These are phyloP conservation scores for Wallacemonas sp. DNA, from an alignment of 208 protist species.

Conservation along the genomic window DNA sequence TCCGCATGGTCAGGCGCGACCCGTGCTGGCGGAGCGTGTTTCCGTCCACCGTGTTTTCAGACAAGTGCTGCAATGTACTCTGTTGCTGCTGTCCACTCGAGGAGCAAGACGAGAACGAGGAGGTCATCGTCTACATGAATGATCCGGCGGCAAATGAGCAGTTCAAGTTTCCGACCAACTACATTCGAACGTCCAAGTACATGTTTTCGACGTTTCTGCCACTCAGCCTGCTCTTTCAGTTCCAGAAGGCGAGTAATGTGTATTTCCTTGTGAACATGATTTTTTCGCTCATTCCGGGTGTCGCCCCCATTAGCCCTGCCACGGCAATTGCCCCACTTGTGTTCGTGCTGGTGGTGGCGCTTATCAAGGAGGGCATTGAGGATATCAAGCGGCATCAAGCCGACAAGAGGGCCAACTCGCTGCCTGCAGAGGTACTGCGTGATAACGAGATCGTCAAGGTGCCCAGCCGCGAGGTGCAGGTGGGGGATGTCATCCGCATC, in stretches of 20 bases:
- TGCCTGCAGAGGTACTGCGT: constrained; percentile 51
- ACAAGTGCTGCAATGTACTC: constrained; percentile 39
- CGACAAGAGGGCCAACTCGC: constrained; percentile 79
- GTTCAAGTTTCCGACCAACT: constrained; percentile 85
- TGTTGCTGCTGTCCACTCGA: constrained; percentile 28
- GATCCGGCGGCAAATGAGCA: constrained; percentile 49
- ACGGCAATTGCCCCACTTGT: constrained; percentile 89
- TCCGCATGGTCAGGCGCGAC: constrained; percentile 17
- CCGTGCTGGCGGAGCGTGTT: constrained; percentile 24
- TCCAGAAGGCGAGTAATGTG: constrained; percentile 90
- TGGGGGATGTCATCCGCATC: constrained; percentile 81
- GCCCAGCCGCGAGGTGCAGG: constrained; percentile 58
- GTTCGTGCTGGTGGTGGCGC: constrained; percentile 87
- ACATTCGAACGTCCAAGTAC: constrained; percentile 94
- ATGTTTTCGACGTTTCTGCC: constrained; percentile 91
- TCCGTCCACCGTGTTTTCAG: constrained; percentile 20
- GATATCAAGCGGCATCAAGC: constrained; percentile 80
- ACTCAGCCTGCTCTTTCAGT: constrained; percentile 92
- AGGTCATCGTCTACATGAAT: constrained; percentile 87
- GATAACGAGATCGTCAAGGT: constrained; percentile 46
- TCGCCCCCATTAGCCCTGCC: constrained; percentile 88
- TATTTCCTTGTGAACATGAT: constrained; percentile 96
- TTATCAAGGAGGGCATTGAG: constrained; percentile 91
- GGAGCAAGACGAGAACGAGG: constrained; percentile 41
- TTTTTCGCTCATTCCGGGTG: constrained; percentile 88